A percentile compares a stretch with the other conserved stretches of the same genome.
phyloP scores from a whole-genome alignment of 2,329 filamentous ascomycete species.

The Aspergillus candidus region DNA sequence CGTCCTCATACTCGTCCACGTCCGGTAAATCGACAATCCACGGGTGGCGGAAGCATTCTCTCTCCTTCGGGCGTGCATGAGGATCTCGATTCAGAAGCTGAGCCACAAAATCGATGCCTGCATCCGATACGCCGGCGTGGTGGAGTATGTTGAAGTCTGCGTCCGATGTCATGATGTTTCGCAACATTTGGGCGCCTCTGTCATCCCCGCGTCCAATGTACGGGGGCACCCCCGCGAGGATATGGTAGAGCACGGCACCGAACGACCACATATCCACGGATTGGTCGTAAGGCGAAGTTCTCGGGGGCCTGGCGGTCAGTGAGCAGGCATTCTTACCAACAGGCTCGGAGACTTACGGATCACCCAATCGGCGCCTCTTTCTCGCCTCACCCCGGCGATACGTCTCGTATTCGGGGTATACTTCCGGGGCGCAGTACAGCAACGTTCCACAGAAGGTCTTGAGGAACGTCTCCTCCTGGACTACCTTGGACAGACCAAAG shows the following conservation, averaged over 20 bases:
- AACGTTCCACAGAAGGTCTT: constrained; percentile 96
- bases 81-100: constrained; percentile 80
- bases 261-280: constrained; percentile 96
- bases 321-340: neutral
- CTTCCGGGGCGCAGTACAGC: constrained; percentile 92
- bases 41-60: constrained; percentile 61
- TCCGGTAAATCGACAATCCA: constrained; percentile 62
- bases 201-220: constrained; percentile 73
- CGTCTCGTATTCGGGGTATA: constrained; percentile 77
- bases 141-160: constrained; percentile 62
- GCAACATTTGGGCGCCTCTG: constrained; percentile 69
- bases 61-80: constrained; percentile 65
- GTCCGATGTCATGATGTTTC: constrained; percentile 72
- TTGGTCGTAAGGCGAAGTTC: constrained; percentile 69
- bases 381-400: constrained; percentile 56
- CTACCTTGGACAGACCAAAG: constrained; percentile 92
- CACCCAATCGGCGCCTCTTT: constrained; percentile 54
- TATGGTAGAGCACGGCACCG: constrained; percentile 83
- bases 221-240: constrained; percentile 72
- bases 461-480: constrained; percentile 84
- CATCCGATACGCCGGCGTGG: constrained; percentile 53
- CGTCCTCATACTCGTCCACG: constrained; percentile 58
- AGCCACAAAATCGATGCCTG: constrained; percentile 66
- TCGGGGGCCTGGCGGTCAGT: constrained; percentile 35
- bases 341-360: constrained; percentile 31